phyloP scores from a whole-genome alignment of 2,329 filamentous ascomycete genomes.

The Aspergillus udagawae region DNA sequence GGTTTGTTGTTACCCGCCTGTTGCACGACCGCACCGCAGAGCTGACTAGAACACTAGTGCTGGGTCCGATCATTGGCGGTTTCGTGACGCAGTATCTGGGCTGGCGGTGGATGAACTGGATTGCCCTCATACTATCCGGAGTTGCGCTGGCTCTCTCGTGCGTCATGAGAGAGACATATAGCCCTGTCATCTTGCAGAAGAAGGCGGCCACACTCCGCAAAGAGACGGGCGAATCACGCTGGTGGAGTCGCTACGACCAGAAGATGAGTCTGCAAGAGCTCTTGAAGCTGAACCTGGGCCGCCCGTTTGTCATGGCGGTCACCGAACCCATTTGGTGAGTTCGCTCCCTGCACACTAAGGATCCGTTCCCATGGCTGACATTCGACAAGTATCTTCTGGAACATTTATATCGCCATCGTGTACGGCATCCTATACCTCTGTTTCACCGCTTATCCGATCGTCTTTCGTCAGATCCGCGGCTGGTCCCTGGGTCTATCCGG shows the following conservation, averaged over 20 bases:
- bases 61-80: conserved; percentile 72
- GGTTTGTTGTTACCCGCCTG: conserved; percentile 21
- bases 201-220: conserved; percentile 63
- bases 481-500: conserved; percentile 73
- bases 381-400: conserved; percentile 66
- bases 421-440: conserved; percentile 87
- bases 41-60: conserved; percentile 25
- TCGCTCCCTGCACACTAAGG: neutral
- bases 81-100: conserved; percentile 68
- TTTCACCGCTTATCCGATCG: conserved; percentile 85
- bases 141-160: conserved; percentile 57
- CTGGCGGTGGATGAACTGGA: conserved; percentile 86
- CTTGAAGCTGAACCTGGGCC: conserved; percentile 69
- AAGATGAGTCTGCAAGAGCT: conserved; percentile 61
- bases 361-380: neutral
- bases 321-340: conserved; percentile 79
- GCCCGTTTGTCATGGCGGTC: conserved; percentile 72
- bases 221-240: conserved; percentile 66
- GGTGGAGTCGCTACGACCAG: conserved; percentile 78
- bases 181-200: conserved; percentile 63
- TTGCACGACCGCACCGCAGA: neutral
- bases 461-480: conserved; percentile 70
- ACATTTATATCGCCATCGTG: conserved; percentile 67
- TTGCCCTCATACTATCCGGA: conserved; percentile 68
- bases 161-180: conserved; percentile 70